Conservation (phyloP, 108 stramenopile species). For the Asterionellopsis glacialis region DNA sequence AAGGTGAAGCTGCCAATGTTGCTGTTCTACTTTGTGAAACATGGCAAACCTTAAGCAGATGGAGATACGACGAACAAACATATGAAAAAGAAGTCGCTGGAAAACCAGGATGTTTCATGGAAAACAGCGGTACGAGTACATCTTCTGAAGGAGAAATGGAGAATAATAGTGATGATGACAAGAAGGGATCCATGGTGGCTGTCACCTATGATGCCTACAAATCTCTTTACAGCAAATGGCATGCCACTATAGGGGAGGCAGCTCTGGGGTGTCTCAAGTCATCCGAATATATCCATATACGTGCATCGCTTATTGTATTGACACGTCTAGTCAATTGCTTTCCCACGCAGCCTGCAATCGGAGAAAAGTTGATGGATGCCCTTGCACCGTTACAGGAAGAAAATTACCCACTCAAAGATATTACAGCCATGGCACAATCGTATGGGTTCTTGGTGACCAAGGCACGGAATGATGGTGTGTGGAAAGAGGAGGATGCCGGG, state of each 20-base stretch:
- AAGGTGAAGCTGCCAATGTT: slow-evolving; percentile 82
- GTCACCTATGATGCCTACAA: slow-evolving; percentile 49
- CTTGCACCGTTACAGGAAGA: slow-evolving; percentile 65
- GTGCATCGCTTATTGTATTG: slow-evolving; percentile 71
- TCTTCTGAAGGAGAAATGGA: slow-evolving; percentile 9
- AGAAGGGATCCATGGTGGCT: slow-evolving; percentile 7
- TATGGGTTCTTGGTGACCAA: slow-evolving; percentile 69
- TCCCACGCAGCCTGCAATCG: slow-evolving; percentile 70
- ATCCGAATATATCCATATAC: slow-evolving; percentile 80
- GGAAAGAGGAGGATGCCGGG: slow-evolving; percentile 75
- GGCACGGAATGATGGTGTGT: slow-evolving; percentile 79
- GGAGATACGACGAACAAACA: slow-evolving; percentile 73
- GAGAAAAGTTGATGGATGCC: slow-evolving; percentile 56
- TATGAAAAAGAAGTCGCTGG: slow-evolving; percentile 65
- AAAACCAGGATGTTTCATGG: slow-evolving; percentile 35
- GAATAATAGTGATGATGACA: slow-evolving; percentile 16
- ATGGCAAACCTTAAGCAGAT: slow-evolving; percentile 64
- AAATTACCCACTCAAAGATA: slow-evolving; percentile 60
- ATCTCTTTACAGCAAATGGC: slow-evolving; percentile 74
- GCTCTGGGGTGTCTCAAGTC: slow-evolving; percentile 69
- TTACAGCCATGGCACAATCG: slow-evolving; percentile 73
- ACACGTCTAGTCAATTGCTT: slow-evolving; percentile 68
- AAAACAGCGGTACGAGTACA: slow-evolving; percentile 19
- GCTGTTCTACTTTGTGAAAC: slow-evolving; percentile 72
- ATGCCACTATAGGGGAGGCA: slow-evolving; percentile 58